Base-by-base conservation (phyloP, 2,329 filamentous ascomycete species). In the Colletotrichum filicis region DNA sequence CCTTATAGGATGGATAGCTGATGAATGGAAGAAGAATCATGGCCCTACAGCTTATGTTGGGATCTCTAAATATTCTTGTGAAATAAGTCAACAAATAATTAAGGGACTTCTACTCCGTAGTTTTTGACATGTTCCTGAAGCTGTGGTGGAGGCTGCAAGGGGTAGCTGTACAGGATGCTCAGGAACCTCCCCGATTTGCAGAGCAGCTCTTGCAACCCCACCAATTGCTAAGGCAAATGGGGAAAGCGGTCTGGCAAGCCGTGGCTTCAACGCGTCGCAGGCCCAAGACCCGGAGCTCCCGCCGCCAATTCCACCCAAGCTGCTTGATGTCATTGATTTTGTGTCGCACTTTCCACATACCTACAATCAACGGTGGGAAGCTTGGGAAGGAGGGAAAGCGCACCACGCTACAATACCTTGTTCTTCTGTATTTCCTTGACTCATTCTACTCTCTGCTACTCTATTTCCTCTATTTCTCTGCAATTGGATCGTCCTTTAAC, bases 11-110 rank as follows among this genome's bases (percentile, higher is more conserved):
- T 61, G 3, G 28, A 30, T 32, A 52, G 16, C 22, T 53, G 46
- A 60, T 57, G 60, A 73, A 70, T 65, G 16, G 35, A 66, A 70
- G 70, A 64, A 19, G 37, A 30, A 16, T 55, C 42, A 73, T 49
- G 55, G 65, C 14, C 37, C 16, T 42, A 14, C 19, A 5, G 37
- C 37, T 42, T 42, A 19, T 16, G 14, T 6, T 42, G 37, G 6
- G 6, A 19, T 19, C 37, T 42, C 35, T 42, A 16, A 19, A 8
- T 19, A 8, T 19, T 19, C 14, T 19, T 42, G 37, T 19, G 14
- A 42, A 42, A 19, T 19, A 8, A 7, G 37, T 19, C 5, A 6
- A 42, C 3, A 19, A 42, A 19, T 19, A 6, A 7, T 1, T 19
- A 22, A 22, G 8, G 8, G 16, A 19, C n/a, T 46, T 3, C 42